Evolutionary conservation across 495 filamentous ascomycete genomes (phyloP).

Genomic region (Sabuloglossum arenarium): DNA sequence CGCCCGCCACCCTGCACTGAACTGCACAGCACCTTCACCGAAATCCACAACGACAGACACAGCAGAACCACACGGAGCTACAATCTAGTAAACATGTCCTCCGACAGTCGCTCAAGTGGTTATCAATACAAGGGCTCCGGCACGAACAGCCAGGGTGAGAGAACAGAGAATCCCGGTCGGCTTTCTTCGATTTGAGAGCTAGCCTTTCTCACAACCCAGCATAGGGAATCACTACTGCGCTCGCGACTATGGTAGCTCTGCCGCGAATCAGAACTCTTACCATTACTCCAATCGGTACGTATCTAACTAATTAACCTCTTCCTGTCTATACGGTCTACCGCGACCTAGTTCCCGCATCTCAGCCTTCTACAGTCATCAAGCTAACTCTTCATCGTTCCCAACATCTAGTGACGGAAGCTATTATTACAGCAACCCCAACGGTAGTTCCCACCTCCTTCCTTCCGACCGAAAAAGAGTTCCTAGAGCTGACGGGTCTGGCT

Average conservation of each 20-base stretch:
- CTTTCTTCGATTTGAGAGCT: background rate
- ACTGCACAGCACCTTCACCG: no score
- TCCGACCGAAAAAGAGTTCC: background rate
- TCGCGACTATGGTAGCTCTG: constrained; percentile 2
- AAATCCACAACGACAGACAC: no score
- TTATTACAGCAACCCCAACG: constrained; percentile 3
- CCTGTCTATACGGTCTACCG: background rate
- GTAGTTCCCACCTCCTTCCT: background rate
- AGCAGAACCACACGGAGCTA: no score
- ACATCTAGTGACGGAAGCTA: background rate
- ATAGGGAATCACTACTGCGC: constrained; percentile 4
- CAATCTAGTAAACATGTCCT: background rate
- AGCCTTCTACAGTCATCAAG: background rate
- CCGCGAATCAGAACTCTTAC: background rate
- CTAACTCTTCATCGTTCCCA: background rate
- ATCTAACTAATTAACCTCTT: background rate
- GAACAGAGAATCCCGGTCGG: background rate
- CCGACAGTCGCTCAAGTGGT: background rate
- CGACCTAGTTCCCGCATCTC: background rate
- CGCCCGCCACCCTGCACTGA: no score
- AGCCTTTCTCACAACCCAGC: background rate
- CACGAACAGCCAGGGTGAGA: background rate
- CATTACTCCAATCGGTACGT: constrained; percentile 4
- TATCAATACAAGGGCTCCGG: constrained; percentile 1
- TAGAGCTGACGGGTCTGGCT: background rate